Conservation (phyloP, 2,329 filamentous ascomycete species). For the Orbilia quercus region DNA sequence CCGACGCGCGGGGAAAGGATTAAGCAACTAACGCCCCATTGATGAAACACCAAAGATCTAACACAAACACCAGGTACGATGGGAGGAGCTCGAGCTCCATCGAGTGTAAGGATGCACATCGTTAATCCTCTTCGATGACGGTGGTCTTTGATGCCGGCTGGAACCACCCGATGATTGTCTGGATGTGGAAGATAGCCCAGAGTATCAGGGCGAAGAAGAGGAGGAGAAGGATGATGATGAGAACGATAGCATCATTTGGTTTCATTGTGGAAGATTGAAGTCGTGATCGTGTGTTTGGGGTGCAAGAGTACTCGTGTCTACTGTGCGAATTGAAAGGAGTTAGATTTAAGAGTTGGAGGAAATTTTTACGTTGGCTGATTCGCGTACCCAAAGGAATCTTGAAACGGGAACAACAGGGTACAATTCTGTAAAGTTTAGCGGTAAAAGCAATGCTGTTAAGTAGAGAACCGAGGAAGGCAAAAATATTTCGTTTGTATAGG, state of each 20-base stretch:
- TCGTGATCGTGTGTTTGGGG: not conserved
- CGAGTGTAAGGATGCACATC: not conserved
- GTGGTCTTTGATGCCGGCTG: slow-evolving; percentile 41
- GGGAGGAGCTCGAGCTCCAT: not conserved
- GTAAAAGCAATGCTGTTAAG: not conserved
- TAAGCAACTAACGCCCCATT: not conserved
- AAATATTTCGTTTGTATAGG: too few species aligned
- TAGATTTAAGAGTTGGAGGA: too few species aligned
- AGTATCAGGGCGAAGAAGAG: slow-evolving; percentile 53
- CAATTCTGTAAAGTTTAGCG: too few species aligned
- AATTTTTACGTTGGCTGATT: too few species aligned
- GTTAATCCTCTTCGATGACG: slow-evolving; percentile 43
- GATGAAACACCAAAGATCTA: not conserved
- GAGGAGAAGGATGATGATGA: slow-evolving; percentile 56
- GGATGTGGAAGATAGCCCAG: slow-evolving; percentile 52
- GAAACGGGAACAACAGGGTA: too few species aligned
- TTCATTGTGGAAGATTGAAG: slow-evolving; percentile 35
- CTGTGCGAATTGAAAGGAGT: too few species aligned
- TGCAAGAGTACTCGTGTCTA: too few species aligned
- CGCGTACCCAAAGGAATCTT: too few species aligned
- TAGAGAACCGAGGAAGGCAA: too few species aligned
- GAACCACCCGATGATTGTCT: slow-evolving; percentile 52
- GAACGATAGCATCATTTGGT: slow-evolving; percentile 55
- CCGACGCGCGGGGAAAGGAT: not conserved
- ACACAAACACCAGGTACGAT: not conserved